Evolutionary conservation across 2,329 filamentous ascomycete genomes (phyloP).

Genomic region (Paramyrothecium roridum): DNA sequence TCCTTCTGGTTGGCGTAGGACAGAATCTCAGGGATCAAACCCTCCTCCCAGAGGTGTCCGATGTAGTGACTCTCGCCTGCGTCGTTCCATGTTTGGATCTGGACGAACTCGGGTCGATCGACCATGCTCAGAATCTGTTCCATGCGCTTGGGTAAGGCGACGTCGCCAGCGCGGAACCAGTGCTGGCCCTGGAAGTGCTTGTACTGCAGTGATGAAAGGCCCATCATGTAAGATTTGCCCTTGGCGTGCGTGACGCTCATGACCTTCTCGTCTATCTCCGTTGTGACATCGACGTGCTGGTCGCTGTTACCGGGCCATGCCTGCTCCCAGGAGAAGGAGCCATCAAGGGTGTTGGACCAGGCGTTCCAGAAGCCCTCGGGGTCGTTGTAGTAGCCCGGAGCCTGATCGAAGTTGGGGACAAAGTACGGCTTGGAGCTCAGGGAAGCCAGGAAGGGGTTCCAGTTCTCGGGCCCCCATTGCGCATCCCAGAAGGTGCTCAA

Average conservation of each 20-base stretch:
- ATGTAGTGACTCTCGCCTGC: neutral
- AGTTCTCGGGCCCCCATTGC: neutral
- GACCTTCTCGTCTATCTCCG: neutral
- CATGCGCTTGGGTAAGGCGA: neutral
- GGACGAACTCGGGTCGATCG: neutral
- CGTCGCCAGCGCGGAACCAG: neutral
- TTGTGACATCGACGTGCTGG: neutral
- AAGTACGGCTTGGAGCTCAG: neutral
- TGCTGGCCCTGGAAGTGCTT: neutral
- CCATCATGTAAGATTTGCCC: neutral
- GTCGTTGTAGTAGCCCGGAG: neutral
- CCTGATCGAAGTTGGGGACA: neutral
- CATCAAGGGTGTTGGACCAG: neutral
- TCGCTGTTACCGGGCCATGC: neutral
- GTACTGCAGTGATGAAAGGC: neutral
- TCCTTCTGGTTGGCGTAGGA: slow-evolving; percentile 7
- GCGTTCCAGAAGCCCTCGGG: neutral
- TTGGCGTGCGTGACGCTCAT: neutral
- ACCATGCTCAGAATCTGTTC: neutral
- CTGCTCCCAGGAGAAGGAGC: neutral
- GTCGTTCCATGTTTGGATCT: slow-evolving; percentile 1
- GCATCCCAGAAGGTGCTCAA: neutral
- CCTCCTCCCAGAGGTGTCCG: slow-evolving; percentile 4
- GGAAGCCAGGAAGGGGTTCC: neutral
- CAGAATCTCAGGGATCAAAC: slow-evolving; percentile 4